These are phyloP conservation scores for Saturnispora hagleri DNA, from an alignment of 805 yeast genomes.

Conservation along the genomic window DNA sequence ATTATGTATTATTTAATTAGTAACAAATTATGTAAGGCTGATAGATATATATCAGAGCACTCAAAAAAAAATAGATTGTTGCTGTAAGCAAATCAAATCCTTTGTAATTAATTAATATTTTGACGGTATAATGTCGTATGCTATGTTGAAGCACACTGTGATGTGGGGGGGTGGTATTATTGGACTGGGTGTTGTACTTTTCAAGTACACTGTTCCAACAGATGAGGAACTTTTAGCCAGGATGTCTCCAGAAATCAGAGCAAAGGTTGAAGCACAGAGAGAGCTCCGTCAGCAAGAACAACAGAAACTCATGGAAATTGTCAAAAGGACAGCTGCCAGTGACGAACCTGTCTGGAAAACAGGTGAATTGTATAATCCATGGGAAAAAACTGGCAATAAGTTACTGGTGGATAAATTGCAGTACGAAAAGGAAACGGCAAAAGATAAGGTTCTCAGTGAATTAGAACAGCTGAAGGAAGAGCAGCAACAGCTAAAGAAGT, in stretches of 20 bases:
- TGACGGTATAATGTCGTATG: not conserved
- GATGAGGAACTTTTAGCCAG: conserved; percentile 68
- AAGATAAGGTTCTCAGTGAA: conserved; percentile 29
- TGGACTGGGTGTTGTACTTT: conserved; percentile 62
- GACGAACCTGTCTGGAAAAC: conserved; percentile 80
- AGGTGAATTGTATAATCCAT: conserved; percentile 60
- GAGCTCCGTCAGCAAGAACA: conserved; percentile 60
- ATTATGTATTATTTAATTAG: not conserved
- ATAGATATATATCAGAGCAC: not conserved
- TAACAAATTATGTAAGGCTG: not conserved
- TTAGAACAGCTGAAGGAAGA: conserved; percentile 33
- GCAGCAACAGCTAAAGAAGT: conserved; percentile 17
- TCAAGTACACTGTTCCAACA: conserved; percentile 71
- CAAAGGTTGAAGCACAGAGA: conserved; percentile 59
- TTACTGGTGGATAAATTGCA: conserved; percentile 34
- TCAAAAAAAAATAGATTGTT: not conserved
- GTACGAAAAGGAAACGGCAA: conserved; percentile 41
- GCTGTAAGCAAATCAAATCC: not conserved
- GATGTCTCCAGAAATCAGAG: conserved; percentile 76
- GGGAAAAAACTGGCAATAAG: conserved; percentile 38
- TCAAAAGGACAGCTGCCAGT: conserved; percentile 50
- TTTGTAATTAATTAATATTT: not conserved
- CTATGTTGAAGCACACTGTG: conserved; percentile 24
- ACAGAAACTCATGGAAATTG: conserved; percentile 58
- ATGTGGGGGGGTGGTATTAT: conserved; percentile 55